These are phyloP conservation scores for Carex cristatella DNA, from an alignment of 176 grass and related monocot species.

Conservation along the genomic window DNA sequence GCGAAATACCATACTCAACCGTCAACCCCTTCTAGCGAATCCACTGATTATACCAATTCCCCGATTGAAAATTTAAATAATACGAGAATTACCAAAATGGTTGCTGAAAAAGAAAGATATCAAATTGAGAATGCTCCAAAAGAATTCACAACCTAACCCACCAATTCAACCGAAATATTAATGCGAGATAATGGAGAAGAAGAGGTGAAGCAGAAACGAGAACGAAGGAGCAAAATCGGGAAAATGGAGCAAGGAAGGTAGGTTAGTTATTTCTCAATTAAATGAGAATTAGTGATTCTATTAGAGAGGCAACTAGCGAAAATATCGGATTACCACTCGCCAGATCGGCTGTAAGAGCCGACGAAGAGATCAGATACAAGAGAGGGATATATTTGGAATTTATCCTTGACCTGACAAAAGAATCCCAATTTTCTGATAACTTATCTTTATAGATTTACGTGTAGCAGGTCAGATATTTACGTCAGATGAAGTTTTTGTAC, in stretches of 20 bases:
- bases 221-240: background rate
- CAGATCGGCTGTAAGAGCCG: slow-evolving; percentile 1
- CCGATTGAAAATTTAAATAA: background rate
- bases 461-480: background rate
- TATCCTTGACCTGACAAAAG: background rate
- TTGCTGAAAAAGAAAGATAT: background rate
- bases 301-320: background rate
- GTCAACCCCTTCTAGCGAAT: background rate
- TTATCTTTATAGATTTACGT: background rate
- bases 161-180: background rate
- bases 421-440: background rate
- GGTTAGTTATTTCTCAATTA: background rate
- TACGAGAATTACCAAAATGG: background rate
- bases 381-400: slow-evolving; percentile 4
- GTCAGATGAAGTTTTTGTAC: background rate
- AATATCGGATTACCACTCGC: slow-evolving; percentile 26
- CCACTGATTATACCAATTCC: slow-evolving; percentile 15
- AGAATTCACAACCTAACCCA: background rate
- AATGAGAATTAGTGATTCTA: background rate
- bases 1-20: background rate
- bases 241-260: background rate
- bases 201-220: background rate
- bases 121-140: background rate
- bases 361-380: background rate
- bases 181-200: background rate